Evolutionary conservation across 768 basidiomycete species (phyloP).

Genomic region (Kwoniella newhampshirensis): DNA sequence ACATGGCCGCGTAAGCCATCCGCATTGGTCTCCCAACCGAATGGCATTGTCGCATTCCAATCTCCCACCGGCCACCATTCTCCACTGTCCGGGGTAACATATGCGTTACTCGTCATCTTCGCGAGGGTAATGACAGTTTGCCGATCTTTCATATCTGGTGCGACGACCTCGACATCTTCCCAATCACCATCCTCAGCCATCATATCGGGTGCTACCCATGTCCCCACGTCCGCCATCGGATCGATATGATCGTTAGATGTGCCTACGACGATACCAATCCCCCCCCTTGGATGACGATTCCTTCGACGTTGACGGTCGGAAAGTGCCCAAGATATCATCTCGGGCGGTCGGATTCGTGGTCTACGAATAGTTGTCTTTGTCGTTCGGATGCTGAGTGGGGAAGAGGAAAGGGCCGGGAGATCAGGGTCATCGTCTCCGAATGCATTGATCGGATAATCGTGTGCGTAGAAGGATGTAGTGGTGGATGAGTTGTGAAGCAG

Average conservation of each 20-base stretch:
- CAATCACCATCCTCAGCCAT: conserved; percentile 56
- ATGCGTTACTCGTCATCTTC: conserved; percentile 88
- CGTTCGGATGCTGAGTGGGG: conserved; percentile 35
- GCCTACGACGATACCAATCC: not conserved
- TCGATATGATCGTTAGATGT: not conserved
- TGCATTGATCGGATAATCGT: conserved; percentile 9
- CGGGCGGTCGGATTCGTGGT: conserved; percentile 35
- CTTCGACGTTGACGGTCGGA: conserved; percentile 16
- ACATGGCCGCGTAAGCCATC: conserved; percentile 91
- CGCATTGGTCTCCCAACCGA: conserved; percentile 87
- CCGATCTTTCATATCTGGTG: conserved; percentile 71
- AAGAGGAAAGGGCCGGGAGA: conserved; percentile 10
- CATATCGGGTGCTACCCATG: conserved; percentile 43
- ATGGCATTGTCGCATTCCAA: conserved; percentile 68
- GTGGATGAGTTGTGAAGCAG: conserved; percentile 36
- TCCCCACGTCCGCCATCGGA: not conserved
- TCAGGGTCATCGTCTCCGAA: conserved; percentile 16
- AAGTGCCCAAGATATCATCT: conserved; percentile 40
- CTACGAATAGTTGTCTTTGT: conserved; percentile 35
- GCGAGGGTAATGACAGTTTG: conserved; percentile 73
- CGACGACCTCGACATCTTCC: conserved; percentile 64
- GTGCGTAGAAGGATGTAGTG: conserved; percentile 15
- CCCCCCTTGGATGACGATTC: not conserved
- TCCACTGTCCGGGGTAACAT: conserved; percentile 61
- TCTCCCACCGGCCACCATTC: conserved; percentile 66